phyloP scores from a whole-genome alignment of 441 rosid genomes.

The Croton laevigatus region DNA sequence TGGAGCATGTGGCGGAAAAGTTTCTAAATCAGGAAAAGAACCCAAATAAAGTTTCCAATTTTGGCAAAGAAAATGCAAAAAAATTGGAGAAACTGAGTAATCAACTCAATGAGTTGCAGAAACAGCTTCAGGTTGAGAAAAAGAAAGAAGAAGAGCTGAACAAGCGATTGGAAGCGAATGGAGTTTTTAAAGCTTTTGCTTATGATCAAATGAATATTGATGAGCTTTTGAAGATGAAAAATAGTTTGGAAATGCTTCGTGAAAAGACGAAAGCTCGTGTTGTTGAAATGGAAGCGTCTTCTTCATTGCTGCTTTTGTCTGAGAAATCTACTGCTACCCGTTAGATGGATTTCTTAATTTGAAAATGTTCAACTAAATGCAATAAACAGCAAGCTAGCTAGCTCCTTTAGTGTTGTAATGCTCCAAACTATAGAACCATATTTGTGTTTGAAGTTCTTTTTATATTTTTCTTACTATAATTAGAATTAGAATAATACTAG shows the following conservation, averaged over 20 bases:
- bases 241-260: conserved; percentile 16
- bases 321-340: background rate
- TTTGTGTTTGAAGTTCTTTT: too few species aligned
- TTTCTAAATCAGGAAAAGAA: conserved; percentile 25
- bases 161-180: background rate
- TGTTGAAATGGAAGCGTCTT: conserved; percentile 24
- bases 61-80: background rate
- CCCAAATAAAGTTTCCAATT: background rate
- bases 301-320: conserved; percentile 23
- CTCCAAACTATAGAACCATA: too few species aligned
- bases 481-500: too few species aligned
- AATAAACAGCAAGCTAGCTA: too few species aligned
- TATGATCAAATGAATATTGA: background rate
- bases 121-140: conserved; percentile 10
- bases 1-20: conserved; percentile 27
- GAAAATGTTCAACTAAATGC: too few species aligned
- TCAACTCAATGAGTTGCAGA: conserved; percentile 10
- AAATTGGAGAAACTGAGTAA: conserved; percentile 12
- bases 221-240: conserved; percentile 8
- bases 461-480: too few species aligned
- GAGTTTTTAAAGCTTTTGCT: background rate
- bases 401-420: too few species aligned
- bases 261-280: background rate
- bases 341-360: background rate
- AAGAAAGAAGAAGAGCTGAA: conserved; percentile 7